Evolutionary conservation across 2,329 filamentous ascomycete genomes (phyloP), one percentile per base, ranked within the genome.

Genomic region (Botrytis paeoniae): DNA sequence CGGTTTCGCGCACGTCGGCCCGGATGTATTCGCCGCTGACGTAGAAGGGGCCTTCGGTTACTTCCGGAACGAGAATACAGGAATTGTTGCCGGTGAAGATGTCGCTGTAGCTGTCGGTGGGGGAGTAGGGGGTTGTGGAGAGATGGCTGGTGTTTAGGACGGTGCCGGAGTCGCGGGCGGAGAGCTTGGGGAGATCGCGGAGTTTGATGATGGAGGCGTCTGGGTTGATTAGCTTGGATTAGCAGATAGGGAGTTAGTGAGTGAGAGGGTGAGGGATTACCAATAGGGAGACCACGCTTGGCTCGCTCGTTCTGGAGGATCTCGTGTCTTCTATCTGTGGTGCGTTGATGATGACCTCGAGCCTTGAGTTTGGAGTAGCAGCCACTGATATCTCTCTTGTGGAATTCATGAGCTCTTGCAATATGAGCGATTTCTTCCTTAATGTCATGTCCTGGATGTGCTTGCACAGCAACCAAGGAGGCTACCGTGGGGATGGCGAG

Each of bases 21-120:
- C 87, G 84, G 73, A 89, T 79, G 69, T 84, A 82, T 78, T 89
- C 86, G 43, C 86, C 87, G 32, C 81, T 78, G 65, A 88, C 85
- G 75, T 85, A 76, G 78, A 82, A 85, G 22, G 84, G 84, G 0
- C 80, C 81, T 70, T 80, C 75, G 3, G 79, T 81, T 8, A 79
- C 79, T 76, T 82, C 81, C 4, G 80, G 80, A 51, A 75, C 74
- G 62, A 82, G 76, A 25, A 82, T 73, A 59, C 80, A 81, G 25
- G 78, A 79, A 16, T 74, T 77, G 66, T 79, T 79, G 25, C 74
- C 71, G 4, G 75, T 66, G 61, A 77, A 78, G 41, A 79, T 48
- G 74, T 75, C 81, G 65, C 76, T 74, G 14, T 78, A 77, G 43
- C 79, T 75, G n/a, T 83, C 84, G 70, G 77, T 73, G 2, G 76